phyloP scores from a whole-genome alignment of 2,329 filamentous ascomycete species.

The Curvularia spicifera region DNA sequence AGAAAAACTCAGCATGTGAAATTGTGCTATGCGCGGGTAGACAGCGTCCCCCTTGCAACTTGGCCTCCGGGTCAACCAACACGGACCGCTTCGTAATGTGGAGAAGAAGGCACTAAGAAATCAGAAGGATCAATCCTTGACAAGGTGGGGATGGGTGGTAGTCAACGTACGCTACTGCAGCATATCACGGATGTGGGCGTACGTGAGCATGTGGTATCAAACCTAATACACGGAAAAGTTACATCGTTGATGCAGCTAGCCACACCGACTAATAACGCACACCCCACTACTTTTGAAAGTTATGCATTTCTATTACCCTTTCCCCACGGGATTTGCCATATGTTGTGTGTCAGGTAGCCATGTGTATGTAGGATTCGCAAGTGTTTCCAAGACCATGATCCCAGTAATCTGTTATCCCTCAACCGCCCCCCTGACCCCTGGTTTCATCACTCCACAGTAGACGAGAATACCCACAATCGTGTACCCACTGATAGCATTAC shows the following conservation, averaged over 20 bases:
- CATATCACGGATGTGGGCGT: conserved; percentile 9
- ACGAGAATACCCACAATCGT: neutral
- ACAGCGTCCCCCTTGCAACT: conserved; percentile 6
- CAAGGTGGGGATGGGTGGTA: conserved; percentile 11
- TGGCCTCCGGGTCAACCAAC: conserved; percentile 2
- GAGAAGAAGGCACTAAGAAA: conserved; percentile 17
- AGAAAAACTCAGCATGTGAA: conserved; percentile 12
- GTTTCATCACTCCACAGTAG: conserved; percentile 7
- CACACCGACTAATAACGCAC: conserved; percentile 2
- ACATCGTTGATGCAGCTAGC: conserved; percentile 1
- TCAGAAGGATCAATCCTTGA: neutral
- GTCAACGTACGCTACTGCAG: conserved; percentile 19
- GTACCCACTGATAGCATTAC: conserved; percentile 3
- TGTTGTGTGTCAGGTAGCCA: neutral
- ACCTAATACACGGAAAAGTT: conserved; percentile 7
- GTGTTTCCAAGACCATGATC: neutral
- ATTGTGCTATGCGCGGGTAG: conserved; percentile 7
- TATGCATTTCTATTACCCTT: neutral
- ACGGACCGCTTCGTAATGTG: conserved; percentile 13
- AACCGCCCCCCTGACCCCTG: conserved; percentile 7
- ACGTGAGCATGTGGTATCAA: conserved; percentile 13
- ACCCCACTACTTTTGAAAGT: neutral
- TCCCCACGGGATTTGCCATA: neutral
- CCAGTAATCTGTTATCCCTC: neutral
- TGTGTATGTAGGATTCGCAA: neutral